Base-by-base conservation (phyloP, 2,329 filamentous ascomycete species). In the Cladosporium sp. region DNA sequence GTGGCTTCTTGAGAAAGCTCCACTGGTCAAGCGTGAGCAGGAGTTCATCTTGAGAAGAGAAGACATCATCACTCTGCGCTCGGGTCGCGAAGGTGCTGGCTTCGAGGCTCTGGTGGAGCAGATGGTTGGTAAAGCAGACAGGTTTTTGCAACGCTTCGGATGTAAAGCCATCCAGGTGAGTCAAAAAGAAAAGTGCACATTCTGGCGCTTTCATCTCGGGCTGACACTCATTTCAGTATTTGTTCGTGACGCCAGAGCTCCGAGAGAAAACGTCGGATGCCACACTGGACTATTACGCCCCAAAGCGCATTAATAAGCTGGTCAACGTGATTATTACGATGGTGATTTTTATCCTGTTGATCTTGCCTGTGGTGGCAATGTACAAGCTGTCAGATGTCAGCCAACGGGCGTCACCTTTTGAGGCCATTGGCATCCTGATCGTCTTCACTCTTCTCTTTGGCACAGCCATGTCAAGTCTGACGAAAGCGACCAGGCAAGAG, bases 401-500 rank as follows among this genome's bases (percentile, higher is more conserved):
- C 3, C 26, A 54, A 13, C 6, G 11, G 0, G 51, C 51, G 0
- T 54, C 51, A 0, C 51, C 51, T 2, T 54, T 54, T 18, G 28
- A 32, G 5, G 51, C 51, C 1, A 54, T 54, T n/a, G 51, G 51
- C 0, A 54, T 32, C 5, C 4, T 54, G 26, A 54, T 54, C 18
- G 51, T 54, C 0, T 54, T 54, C 51, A 54, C 51, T 7, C 18
- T 54, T 0, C 7, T 54, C 2, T 54, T 54, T 3, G 26, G 51
- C 6, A 32, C 5, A 5, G 51, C 51, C 16, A 54, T 73, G 67
- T 71, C 66, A 1, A 26, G 59, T 6, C n/a, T 73, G 8, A 73
- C 71, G 0, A 70, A 64, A 16, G 70, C 71, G 8, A 67, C 48
- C 34, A 25, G 71, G 13, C 67, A 71, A 13, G 70, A 73, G 67